A percentile compares a stretch with the other conserved stretches of the same genome.
phyloP scores from a whole-genome alignment of 495 filamentous ascomycete species.

The Daldinia decipiens region DNA sequence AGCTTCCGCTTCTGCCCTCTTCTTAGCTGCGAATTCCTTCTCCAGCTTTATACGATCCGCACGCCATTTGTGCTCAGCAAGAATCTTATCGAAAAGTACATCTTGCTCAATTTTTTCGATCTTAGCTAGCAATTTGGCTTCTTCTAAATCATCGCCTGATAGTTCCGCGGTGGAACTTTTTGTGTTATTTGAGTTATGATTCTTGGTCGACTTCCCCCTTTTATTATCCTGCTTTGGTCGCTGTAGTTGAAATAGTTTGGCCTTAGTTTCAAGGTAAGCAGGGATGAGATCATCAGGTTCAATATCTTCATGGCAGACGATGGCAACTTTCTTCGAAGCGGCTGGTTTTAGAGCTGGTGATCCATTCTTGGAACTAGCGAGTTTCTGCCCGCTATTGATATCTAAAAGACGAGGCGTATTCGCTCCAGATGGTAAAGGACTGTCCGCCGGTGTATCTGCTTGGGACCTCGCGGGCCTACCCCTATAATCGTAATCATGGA shows the following conservation, averaged over 20 bases:
- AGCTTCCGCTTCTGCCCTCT: constrained; percentile 40
- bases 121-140: constrained; percentile 73
- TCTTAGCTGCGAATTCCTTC: constrained; percentile 59
- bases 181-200: constrained; percentile 23
- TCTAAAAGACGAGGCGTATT: constrained; percentile 59
- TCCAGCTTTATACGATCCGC: constrained; percentile 72
- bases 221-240: constrained; percentile 64
- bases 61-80: constrained; percentile 81
- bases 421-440: constrained; percentile 57
- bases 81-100: constrained; percentile 81
- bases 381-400: constrained; percentile 40
- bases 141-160: constrained; percentile 56
- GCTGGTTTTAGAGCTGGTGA: constrained; percentile 22
- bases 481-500: constrained; percentile 73
- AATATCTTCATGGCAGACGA: constrained; percentile 66
- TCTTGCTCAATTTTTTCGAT: constrained; percentile 82
- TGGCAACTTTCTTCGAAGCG: constrained; percentile 48
- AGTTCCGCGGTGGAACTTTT: constrained; percentile 12
- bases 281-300: constrained; percentile 79
- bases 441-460: constrained; percentile 58
- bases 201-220: constrained; percentile 55
- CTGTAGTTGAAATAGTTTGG: constrained; percentile 74
- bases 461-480: constrained; percentile 49
- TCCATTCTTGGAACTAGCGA: constrained; percentile 21
- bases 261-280: constrained; percentile 76